A percentile compares a stretch with the other conserved stretches of the same genome.
These are phyloP conservation scores for Arabidopsis suecica DNA, from an alignment of 345 rosid genomes.

Conservation along the genomic window DNA sequence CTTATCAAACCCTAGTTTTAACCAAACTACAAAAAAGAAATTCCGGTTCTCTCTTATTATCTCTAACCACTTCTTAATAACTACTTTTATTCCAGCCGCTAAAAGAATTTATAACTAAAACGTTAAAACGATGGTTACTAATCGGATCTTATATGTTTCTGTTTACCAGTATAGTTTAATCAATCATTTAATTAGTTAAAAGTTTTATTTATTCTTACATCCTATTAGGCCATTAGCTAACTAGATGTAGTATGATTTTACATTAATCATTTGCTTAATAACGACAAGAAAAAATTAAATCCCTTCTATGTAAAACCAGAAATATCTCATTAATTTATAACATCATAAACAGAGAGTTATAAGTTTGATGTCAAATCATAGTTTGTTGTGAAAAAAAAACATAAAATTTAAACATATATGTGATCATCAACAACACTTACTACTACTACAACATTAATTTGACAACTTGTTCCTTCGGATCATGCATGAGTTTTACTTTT, in stretches of 20 bases:
- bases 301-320: neutral
- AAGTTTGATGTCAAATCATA: constrained; percentile 22
- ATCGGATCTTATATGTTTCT: neutral
- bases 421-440: constrained; percentile 32
- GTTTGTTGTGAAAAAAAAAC: constrained; percentile 24
- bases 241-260: too few relatives aligned
- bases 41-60: too few relatives aligned
- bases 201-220: too few relatives aligned
- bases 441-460: constrained; percentile 29
- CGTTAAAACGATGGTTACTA: neutral
- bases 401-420: constrained; percentile 13
- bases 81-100: neutral
- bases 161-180: neutral
- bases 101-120: neutral
- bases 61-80: too few relatives aligned
- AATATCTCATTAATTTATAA: neutral
- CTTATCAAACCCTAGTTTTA: too few relatives aligned
- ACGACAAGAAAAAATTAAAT: neutral
- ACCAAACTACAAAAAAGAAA: too few relatives aligned
- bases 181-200: too few relatives aligned
- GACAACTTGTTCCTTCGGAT: constrained; percentile 22
- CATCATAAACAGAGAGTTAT: constrained; percentile 3
- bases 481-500: constrained; percentile 29
- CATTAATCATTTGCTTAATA: too few relatives aligned
- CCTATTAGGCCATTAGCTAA: too few relatives aligned